phyloP scores from a whole-genome alignment of 108 stramenopile genomes.

The Cyclotella baltica region DNA sequence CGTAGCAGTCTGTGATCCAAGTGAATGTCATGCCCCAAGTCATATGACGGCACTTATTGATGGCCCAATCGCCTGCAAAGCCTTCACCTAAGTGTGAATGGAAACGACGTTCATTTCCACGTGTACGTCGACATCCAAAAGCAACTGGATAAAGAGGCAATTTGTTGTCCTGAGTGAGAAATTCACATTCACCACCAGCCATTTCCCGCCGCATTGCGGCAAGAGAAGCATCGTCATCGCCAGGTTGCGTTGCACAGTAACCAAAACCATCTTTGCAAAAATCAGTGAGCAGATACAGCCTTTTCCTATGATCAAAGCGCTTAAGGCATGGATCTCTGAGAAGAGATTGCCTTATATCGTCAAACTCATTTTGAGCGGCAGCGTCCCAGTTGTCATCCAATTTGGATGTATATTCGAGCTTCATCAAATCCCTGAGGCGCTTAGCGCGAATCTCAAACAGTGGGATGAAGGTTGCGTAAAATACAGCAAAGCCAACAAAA shows the following conservation, averaged over 20 bases:
- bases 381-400: neutral
- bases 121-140: conserved; percentile 13
- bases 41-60: neutral
- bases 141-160: conserved; percentile 12
- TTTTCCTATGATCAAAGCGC: neutral
- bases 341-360: conserved; percentile 3
- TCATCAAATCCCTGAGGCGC: neutral
- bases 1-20: conserved; percentile 8
- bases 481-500: conserved; percentile 24
- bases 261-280: conserved; percentile 21
- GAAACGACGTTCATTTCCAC: conserved; percentile 11
- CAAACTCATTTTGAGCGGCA: neutral
- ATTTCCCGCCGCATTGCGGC: conserved; percentile 7
- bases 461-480: conserved; percentile 23
- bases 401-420: neutral
- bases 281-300: conserved; percentile 16
- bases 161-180: neutral
- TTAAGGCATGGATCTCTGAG: conserved; percentile 20
- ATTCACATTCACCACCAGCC: conserved; percentile 6
- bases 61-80: conserved; percentile 14
- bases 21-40: neutral
- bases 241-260: conserved; percentile 9
- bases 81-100: conserved; percentile 27
- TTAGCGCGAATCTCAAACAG: conserved; percentile 8
- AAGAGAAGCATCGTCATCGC: neutral